A percentile compares a stretch with the other conserved stretches of the same genome.
phyloP scores from a whole-genome alignment of 2,329 filamentous ascomycete species.

The Alternaria hordeiaustralica region DNA sequence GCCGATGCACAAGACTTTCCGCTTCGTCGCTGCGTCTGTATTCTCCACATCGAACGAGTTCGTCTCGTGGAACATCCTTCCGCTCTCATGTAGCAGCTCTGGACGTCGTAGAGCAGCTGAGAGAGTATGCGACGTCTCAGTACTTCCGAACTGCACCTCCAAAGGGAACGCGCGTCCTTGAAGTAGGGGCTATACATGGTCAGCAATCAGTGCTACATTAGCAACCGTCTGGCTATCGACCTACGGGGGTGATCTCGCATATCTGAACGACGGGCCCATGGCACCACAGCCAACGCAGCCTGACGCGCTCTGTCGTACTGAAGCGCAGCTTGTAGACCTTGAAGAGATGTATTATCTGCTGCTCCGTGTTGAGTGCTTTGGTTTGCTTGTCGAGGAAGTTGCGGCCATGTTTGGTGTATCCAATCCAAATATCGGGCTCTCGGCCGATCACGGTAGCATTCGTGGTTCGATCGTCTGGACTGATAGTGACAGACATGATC shows the following conservation, averaged over 20 bases:
- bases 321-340: background rate
- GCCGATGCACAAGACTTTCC: background rate
- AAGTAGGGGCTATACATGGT: too few species aligned
- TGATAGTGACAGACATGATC: too few species aligned
- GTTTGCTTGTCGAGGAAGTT: background rate
- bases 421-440: background rate
- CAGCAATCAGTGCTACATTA: too few species aligned
- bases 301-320: background rate
- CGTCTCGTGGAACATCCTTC: background rate
- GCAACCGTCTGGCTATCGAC: too few species aligned
- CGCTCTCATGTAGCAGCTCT: background rate
- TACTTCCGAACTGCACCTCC: background rate
- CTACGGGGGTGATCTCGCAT: accelerated
- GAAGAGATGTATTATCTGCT: background rate
- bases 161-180: background rate
- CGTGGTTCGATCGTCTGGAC: too few species aligned
- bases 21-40: background rate
- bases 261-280: background rate
- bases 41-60: background rate
- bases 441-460: too few species aligned
- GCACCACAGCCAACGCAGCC: background rate
- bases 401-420: background rate
- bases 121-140: background rate
- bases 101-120: background rate
- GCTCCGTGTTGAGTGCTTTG: background rate